phyloP scores from a whole-genome alignment of 2,329 filamentous ascomycete genomes.

The Metarhizium robertsii region DNA sequence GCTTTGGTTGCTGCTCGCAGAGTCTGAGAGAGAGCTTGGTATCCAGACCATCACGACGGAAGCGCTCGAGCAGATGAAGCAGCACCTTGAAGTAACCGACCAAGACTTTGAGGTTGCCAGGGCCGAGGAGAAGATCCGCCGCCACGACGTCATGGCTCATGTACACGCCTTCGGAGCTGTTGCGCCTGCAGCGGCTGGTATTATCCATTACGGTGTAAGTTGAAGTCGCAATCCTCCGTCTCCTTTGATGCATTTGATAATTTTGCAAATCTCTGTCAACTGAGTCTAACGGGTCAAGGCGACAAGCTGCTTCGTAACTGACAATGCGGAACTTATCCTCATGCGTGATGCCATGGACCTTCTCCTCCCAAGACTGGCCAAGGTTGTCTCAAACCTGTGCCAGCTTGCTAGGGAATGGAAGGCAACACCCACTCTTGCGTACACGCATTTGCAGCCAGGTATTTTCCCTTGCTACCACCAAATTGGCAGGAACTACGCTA shows the following conservation, averaged over 20 bases:
- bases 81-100: constrained; percentile 66
- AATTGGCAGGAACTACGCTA: too few relatives aligned
- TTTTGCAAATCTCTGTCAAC: too few relatives aligned
- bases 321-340: constrained; percentile 72
- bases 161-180: constrained; percentile 66
- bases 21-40: constrained; percentile 73
- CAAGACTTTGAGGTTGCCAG: constrained; percentile 66
- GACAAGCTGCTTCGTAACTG: constrained; percentile 40
- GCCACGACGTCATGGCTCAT: constrained; percentile 59
- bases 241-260: too few relatives aligned
- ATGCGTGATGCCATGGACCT: constrained; percentile 55
- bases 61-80: constrained; percentile 67
- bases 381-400: constrained; percentile 65
- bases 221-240: too few relatives aligned
- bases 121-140: constrained; percentile 64
- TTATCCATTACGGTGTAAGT: constrained; percentile 61
- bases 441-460: too few relatives aligned
- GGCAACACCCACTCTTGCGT: constrained; percentile 21
- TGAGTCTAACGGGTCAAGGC: too few relatives aligned
- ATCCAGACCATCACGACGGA: constrained; percentile 60
- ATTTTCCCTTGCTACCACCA: too few relatives aligned
- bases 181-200: constrained; percentile 68
- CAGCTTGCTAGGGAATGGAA: constrained; percentile 67
- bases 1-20: constrained; percentile 78
- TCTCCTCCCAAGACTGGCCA: constrained; percentile 69